Evolutionary conservation across 1,284 basidiomycete genomes (phyloP).

Genomic region (Rhizopogon parksii): DNA sequence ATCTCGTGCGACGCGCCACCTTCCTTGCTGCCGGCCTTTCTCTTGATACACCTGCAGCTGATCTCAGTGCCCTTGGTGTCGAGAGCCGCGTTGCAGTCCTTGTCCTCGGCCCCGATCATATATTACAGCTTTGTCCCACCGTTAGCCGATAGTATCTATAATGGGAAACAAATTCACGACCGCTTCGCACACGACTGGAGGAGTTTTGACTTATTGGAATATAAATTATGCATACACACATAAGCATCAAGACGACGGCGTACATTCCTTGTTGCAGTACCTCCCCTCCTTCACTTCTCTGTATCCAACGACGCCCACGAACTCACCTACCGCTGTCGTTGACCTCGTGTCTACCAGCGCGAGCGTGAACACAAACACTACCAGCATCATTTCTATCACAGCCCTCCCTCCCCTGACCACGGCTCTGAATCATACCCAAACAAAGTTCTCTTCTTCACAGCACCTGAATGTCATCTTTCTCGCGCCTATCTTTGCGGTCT

Average conservation of each 20-base stretch:
- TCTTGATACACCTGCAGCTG: constrained; percentile 54
- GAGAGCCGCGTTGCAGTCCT: constrained; percentile 47
- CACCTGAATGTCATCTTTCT: constrained; percentile 33
- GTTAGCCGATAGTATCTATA: neutral
- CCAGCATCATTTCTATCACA: constrained; percentile 28
- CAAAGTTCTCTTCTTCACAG: constrained; percentile 16
- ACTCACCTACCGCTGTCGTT: neutral
- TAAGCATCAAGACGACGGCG: constrained; percentile 12
- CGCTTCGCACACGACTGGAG: constrained; percentile 4
- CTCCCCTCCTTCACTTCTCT: constrained; percentile 2
- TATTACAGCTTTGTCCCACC: constrained; percentile 8
- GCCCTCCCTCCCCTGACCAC: constrained; percentile 34
- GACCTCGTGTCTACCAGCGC: constrained; percentile 1
- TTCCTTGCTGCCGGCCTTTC: constrained; percentile 65
- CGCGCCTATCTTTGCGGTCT: constrained; percentile 33
- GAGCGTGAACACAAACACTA: neutral
- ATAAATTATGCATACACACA: constrained; percentile 6
- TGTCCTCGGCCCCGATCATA: constrained; percentile 31
- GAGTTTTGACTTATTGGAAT: constrained; percentile 12
- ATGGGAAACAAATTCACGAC: constrained; percentile 1
- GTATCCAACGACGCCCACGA: constrained; percentile 6
- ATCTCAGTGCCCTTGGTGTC: constrained; percentile 60
- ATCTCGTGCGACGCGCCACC: constrained; percentile 63
- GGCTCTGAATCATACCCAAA: constrained; percentile 14
- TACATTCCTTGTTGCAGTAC: constrained; percentile 2